Evolutionary conservation across 2,329 filamentous ascomycete genomes (phyloP), one percentile per base, ranked within the genome.

Genomic region (Zymoseptoria pseudotritici): DNA sequence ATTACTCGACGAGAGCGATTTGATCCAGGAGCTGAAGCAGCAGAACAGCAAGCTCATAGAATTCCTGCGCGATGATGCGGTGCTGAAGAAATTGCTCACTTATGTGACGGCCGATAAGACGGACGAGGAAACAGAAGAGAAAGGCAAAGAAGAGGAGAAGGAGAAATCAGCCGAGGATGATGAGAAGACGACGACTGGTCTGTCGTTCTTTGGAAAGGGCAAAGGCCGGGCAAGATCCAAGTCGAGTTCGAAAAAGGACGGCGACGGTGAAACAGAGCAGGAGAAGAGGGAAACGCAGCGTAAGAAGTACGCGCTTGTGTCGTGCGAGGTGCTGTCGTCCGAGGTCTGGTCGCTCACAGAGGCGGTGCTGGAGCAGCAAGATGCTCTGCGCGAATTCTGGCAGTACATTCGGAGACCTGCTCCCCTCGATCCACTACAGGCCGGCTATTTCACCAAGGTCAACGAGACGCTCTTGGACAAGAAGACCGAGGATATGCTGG

Each of bases 1-100:
- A 74, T 82, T 99, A 61, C 86, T 99, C 64, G 92, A 97, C 75
- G 94, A 99, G 81, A 89, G 89, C 72, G 94, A 99, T 74, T 80
- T 97, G 70, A 94, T 97, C 69, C 91, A 97, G 76, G 94, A 99
- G 82, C 84, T 99, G 65, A 99, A 97, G 79, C 90, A 96, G 76
- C 92, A 97, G 78, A 97, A 99, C 79, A 88, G 91, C 60, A 97
- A 97, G 79, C 87, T 99, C 63, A 92, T 97, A 75, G 92, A 97
- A 78, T 97, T 93, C 73, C 81, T 99, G 62, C 87, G 94, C 70
- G 90, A 96, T 71, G 90, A 95, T 68, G 84, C 86, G 70, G 86
- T 95, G 59, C 84, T 99, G 64, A 85, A 91, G 75, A 87, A 85
- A 71, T 83, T 99, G 62, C 86, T 99, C 66, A 87, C 93, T 74